phyloP scores from a whole-genome alignment of 495 filamentous ascomycete species.

The Thermochaetoides thermophila region DNA sequence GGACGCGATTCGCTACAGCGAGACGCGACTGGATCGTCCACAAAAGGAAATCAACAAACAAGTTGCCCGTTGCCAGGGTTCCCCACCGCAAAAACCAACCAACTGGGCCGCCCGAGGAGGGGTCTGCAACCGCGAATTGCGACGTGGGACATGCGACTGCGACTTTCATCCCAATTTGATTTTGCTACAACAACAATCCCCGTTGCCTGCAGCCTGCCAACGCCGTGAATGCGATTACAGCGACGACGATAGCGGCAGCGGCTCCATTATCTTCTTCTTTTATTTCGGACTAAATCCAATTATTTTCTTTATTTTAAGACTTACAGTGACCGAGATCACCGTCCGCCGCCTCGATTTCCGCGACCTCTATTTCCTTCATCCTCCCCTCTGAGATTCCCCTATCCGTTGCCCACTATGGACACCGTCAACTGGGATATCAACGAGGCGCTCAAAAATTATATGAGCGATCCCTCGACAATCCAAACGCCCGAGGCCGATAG shows the following conservation, averaged over 20 bases:
- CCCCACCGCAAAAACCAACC: slow-evolving; percentile 7
- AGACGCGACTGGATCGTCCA: slow-evolving; percentile 6
- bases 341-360: neutral
- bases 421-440: slow-evolving; percentile 81
- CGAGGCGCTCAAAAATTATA: slow-evolving; percentile 85
- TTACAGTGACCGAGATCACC: too few species aligned
- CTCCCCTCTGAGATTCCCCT: slow-evolving; percentile 4
- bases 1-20: slow-evolving; percentile 10
- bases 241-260: too few species aligned
- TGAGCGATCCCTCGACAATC: slow-evolving; percentile 73
- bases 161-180: neutral
- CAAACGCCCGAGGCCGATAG: slow-evolving; percentile 78
- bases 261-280: slow-evolving; percentile 2
- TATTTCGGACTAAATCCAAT: neutral
- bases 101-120: slow-evolving; percentile 7
- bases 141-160: too few species aligned
- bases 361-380: slow-evolving; percentile 5
- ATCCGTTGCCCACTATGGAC: slow-evolving; percentile 47
- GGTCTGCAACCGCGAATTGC: too few species aligned
- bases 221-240: slow-evolving; percentile 2
- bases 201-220: slow-evolving; percentile 7
- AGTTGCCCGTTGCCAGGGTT: slow-evolving; percentile 29
- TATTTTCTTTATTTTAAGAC: too few species aligned
- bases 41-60: slow-evolving; percentile 27
- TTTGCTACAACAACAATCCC: slow-evolving; percentile 8